Evolutionary conservation across 78 protist genomes (phyloP), one percentile per base, ranked within the genome.

Genomic region (Guillardia theta): DNA sequence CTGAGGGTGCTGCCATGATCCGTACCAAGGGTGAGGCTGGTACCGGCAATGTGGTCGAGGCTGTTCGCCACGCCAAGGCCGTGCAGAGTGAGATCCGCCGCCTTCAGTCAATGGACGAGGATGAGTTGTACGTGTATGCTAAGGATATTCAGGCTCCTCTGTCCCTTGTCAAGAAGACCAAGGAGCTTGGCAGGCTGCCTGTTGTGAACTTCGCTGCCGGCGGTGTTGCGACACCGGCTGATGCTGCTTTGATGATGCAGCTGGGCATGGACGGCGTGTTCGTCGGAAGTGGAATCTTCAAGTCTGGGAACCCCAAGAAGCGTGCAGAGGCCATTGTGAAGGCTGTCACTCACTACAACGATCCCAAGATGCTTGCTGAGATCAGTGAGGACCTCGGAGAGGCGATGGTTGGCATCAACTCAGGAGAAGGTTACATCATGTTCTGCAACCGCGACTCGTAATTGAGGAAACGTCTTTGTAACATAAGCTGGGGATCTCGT

Each of bases 131-230:
- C 80, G 70, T 94, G 37, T 98, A 93, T 76, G 99, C 99, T 22
- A 98, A 96, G 95, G 98, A 97, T 58, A 96, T 97, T 64, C 70
- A 95, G 77, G 99, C 98, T 18, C 99, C 99, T 4, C 80, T 93
- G 45, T 95, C 94, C 44, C 97, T 98, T 39, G 97, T 95, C 45
- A 27, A 83, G 97, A 93, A 95, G 95, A 95, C 95, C n/a, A 94
- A 92, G 50, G 95, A 95, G 80, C 70, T 97, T 3, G 98, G 98
- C 47, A 94, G 98, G n/a, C 95, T 98, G 62, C 99, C 99, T 45
- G 99, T 98, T n/a, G 98, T 97, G 87, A 97, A 97, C 95, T 98
- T 98, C 80, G 99, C 99, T 30, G 99, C 99, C 33, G 99, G 99
- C 77, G 99, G 99, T 80, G 96, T 98, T 22, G 98, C 99, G 8